Evolutionary conservation across 768 basidiomycete genomes (phyloP).

Genomic region (Cantharellus cinnabarinus): DNA sequence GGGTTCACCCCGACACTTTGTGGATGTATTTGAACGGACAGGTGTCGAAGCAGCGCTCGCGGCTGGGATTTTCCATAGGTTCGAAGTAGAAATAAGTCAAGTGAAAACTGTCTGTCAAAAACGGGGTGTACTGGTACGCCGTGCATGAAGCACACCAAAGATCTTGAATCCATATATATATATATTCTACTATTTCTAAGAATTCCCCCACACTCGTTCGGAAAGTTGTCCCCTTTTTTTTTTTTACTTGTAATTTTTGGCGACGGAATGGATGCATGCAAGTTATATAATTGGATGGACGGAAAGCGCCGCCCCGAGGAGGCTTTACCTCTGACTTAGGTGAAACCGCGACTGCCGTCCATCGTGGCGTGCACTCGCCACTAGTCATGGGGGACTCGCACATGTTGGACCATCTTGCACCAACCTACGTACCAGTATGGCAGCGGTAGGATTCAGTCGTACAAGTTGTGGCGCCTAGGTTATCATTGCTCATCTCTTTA

Average conservation of each 20-base stretch:
- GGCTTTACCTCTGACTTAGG: too few relatives aligned
- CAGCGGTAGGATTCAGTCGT: not conserved
- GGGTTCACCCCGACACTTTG: constrained; percentile 62
- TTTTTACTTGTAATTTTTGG: too few relatives aligned
- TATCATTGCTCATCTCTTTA: not conserved
- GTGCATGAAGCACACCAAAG: not conserved
- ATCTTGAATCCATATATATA: not conserved
- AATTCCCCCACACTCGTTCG: not conserved
- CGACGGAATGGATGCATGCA: too few relatives aligned
- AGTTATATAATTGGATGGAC: too few relatives aligned
- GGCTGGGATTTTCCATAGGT: constrained; percentile 91
- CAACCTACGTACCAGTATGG: not conserved
- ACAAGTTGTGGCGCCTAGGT: not conserved
- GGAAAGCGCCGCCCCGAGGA: too few relatives aligned
- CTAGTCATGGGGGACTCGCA: not conserved
- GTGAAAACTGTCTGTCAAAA: constrained; percentile 37
- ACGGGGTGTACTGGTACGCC: constrained; percentile 12
- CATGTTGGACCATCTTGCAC: not conserved
- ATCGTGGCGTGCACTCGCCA: not conserved
- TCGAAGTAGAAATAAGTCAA: constrained; percentile 62
- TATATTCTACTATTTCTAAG: not conserved
- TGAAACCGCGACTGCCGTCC: not conserved
- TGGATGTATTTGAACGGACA: constrained; percentile 64
- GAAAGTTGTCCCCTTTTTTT: too few relatives aligned
- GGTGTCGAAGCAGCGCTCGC: constrained; percentile 81